Evolutionary conservation across 164 flowering plant genomes (phyloP).

Genomic region (Pachysandra terminalis): DNA sequence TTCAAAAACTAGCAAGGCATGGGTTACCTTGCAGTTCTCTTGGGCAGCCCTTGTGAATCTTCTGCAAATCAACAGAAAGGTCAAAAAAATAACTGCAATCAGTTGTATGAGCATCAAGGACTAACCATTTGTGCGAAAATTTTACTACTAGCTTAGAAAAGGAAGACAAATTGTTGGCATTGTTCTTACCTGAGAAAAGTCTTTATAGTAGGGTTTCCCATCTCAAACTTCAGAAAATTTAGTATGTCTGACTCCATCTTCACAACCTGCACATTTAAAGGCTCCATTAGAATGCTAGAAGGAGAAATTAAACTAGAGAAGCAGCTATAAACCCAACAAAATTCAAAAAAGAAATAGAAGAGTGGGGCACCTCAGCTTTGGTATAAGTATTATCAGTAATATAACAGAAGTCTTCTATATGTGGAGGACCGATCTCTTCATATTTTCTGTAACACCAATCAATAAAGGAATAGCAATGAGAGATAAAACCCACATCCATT

Average conservation of each 20-base stretch:
- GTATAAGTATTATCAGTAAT: slow-evolving; percentile 88
- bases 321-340: background rate
- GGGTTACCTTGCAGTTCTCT: slow-evolving; percentile 44
- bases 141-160: background rate
- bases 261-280: slow-evolving; percentile 34
- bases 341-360: background rate
- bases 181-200: slow-evolving; percentile 52
- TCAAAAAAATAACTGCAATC: background rate
- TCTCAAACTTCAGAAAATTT: slow-evolving; percentile 50
- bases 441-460: slow-evolving; percentile 54
- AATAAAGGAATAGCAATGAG: background rate
- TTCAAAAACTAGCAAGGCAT: background rate
- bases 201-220: slow-evolving; percentile 63
- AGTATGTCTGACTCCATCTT: slow-evolving; percentile 65
- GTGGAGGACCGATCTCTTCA: slow-evolving; percentile 88
- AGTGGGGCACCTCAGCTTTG: slow-evolving; percentile 49
- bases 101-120: background rate
- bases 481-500: background rate
- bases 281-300: background rate
- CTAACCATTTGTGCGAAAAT: background rate
- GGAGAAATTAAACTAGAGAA: background rate
- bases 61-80: slow-evolving; percentile 34
- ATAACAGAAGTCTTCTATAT: slow-evolving; percentile 75
- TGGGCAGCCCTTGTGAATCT: slow-evolving; percentile 51
- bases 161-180: background rate